Conservation (phyloP, 179 eudicot species). For the Vitellaria paradoxa region DNA sequence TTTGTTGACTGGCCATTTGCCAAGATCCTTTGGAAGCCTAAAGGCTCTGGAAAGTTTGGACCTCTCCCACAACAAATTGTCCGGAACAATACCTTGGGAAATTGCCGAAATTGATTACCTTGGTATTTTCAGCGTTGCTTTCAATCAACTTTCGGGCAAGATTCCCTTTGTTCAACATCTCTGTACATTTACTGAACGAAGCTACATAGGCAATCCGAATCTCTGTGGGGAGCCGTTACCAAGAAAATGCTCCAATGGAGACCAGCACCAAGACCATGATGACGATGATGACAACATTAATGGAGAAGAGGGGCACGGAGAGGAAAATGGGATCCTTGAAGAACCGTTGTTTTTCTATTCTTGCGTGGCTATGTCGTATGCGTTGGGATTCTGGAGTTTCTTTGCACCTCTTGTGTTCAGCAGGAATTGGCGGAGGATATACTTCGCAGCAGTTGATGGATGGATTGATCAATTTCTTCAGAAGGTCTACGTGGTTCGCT, state of each 20-base stretch:
- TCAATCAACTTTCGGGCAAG: background rate
- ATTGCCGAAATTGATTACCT: background rate
- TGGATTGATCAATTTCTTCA: background rate
- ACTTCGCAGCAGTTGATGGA: background rate
- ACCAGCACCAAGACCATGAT: too few relatives aligned
- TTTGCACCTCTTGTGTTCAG: background rate
- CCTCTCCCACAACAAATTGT: too few relatives aligned
- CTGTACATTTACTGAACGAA: background rate
- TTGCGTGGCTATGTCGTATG: background rate
- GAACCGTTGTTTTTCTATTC: background rate
- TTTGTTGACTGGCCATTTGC: background rate
- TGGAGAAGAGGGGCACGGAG: background rate
- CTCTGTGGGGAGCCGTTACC: background rate
- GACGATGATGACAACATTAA: background rate
- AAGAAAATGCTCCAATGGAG: background rate
- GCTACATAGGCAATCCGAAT: background rate
- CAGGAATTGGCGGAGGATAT: background rate
- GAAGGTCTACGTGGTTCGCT: background rate
- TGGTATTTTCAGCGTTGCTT: background rate
- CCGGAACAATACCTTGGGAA: background rate
- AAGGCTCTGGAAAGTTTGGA: too few relatives aligned
- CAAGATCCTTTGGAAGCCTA: background rate
- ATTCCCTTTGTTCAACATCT: background rate
- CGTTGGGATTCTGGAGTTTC: too few relatives aligned
- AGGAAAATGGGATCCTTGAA: background rate